phyloP scores from a whole-genome alignment of 768 basidiomycete species.

The Tulasnella sp. region DNA sequence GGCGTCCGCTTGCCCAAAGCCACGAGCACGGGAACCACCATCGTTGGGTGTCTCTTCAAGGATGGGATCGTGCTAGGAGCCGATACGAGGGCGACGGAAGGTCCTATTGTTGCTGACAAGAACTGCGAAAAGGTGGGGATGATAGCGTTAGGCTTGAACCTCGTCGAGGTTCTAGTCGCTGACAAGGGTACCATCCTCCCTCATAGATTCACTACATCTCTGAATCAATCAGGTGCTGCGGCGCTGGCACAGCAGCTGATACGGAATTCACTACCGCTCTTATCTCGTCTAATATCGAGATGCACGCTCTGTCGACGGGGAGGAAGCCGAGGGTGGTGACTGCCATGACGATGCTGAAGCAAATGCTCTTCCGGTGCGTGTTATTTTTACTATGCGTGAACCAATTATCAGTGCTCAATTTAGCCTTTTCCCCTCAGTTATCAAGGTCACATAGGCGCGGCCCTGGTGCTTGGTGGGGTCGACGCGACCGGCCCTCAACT shows the following conservation, averaged over 20 bases:
- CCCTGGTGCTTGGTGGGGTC: constrained; percentile 95
- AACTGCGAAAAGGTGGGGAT: constrained; percentile 88
- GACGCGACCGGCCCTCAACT: constrained; percentile 90
- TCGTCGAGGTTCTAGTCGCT: not conserved
- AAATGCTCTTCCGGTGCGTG: constrained; percentile 81
- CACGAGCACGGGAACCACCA: constrained; percentile 93
- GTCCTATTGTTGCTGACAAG: constrained; percentile 94
- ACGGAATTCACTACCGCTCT: constrained; percentile 92
- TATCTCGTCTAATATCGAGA: constrained; percentile 93
- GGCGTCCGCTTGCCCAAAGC: constrained; percentile 75
- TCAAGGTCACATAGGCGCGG: constrained; percentile 91
- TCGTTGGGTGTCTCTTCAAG: constrained; percentile 91
- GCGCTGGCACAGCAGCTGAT: constrained; percentile 98
- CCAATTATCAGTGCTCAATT: not conserved
- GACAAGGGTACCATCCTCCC: not conserved
- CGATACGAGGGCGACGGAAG: constrained; percentile 93
- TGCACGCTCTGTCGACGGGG: constrained; percentile 86
- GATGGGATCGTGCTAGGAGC: constrained; percentile 94
- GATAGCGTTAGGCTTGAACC: not conserved
- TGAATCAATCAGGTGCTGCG: constrained; percentile 93
- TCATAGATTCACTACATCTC: constrained; percentile 92
- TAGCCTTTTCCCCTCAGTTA: constrained; percentile 49
- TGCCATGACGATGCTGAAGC: constrained; percentile 98
- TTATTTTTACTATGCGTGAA: not conserved
- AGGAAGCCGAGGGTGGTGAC: constrained; percentile 91